Conservation (phyloP, 2,329 filamentous ascomycete genomes). For the Colletotrichum nymphaeae region DNA sequence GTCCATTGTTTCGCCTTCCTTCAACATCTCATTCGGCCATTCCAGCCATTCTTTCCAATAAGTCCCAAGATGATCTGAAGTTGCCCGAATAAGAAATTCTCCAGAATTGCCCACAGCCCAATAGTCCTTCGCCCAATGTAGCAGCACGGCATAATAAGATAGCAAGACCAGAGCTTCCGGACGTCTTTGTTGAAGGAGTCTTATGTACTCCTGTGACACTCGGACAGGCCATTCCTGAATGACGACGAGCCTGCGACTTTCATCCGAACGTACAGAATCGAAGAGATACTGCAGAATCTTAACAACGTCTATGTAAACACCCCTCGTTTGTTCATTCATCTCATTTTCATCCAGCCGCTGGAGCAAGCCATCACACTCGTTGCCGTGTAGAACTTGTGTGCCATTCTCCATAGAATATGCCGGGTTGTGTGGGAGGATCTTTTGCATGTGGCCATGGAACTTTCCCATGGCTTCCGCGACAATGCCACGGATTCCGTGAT, state of each 20-base stretch:
- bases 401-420: background rate
- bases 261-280: background rate
- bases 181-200: background rate
- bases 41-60: constrained; percentile 42
- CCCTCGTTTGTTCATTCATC: background rate
- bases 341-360: constrained; percentile 34
- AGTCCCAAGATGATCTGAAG: constrained; percentile 36
- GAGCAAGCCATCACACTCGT: constrained; percentile 44
- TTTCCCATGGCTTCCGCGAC: constrained; percentile 31
- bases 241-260: constrained; percentile 39
- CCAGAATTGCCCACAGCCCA: constrained; percentile 47
- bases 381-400: background rate
- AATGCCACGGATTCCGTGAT: constrained; percentile 54
- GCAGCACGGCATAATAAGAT: constrained; percentile 54
- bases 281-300: background rate
- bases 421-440: background rate
- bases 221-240: constrained; percentile 47
- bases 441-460: background rate
- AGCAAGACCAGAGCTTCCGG: constrained; percentile 47
- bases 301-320: background rate
- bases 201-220: constrained; percentile 46
- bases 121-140: constrained; percentile 45
- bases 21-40: constrained; percentile 36
- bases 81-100: constrained; percentile 37
- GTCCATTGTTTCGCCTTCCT: too few relatives aligned